Evolutionary conservation across 2,329 filamentous ascomycete species (phyloP), one percentile per base, ranked within the genome.

Genomic region (Ophiocordyceps polyrhachis-furcata): DNA sequence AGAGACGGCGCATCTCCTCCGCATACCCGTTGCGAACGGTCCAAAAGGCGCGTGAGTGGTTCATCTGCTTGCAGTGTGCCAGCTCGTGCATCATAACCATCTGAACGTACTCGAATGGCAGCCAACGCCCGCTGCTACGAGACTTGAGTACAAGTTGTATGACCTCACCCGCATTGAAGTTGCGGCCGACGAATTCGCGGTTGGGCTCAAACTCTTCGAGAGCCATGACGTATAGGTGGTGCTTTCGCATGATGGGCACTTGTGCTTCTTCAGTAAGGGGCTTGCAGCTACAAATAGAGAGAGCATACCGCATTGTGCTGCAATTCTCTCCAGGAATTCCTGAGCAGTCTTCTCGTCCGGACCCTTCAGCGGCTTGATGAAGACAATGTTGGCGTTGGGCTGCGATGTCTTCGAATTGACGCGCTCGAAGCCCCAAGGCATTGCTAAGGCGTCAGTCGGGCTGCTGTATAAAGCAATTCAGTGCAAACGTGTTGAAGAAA

Each of bases 11-110:
- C 73, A 93, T 77, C 45, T 85, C 73, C 9, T 68, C 69, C 1
- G 83, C 79, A 55, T 83, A 91, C 40, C 67, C 63, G 58, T 91
- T 83, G 42, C 85, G 69, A 17, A 88, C 80, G 11, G 73, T 72
- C 85, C 86, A 93, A 55, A 93, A 93, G 2, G 74, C 76, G 45
- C 74, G 71, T 2, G 78, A 81, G 58, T 93, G 86, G 58, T 93
- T 93, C 87, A 93, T 93, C 58, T 93, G 81, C 59, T 84, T 82
- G 68, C 83, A 88, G 59, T 93, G 85, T 3, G 85, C 85, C 28
- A 93, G 67, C 66, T 91, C 84, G 58, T 93, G 86, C 76, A 93
- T 88, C 86, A 93, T 93, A 51, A 93, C 84, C 83, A 91, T 89
- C 61, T 91, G 83, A 15, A 93, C 83, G 55, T 87, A 86, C 49